Evolutionary conservation across 2,329 filamentous ascomycete genomes (phyloP).

Genomic region (Dactylonectria macrodidyma): DNA sequence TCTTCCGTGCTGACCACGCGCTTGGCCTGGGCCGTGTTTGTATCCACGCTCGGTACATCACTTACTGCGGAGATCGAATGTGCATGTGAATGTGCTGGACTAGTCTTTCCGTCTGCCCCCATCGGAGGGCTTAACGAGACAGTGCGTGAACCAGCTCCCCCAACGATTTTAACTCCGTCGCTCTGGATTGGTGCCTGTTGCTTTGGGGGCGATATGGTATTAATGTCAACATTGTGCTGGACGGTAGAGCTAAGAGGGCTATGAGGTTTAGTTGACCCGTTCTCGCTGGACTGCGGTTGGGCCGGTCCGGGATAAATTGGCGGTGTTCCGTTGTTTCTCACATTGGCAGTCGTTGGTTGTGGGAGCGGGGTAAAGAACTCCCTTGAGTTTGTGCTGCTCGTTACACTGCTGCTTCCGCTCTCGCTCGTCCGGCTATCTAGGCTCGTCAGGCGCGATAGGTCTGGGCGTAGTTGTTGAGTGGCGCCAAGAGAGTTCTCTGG

Average conservation of each 20-base stretch:
- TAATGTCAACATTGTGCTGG: slow-evolving; percentile 7
- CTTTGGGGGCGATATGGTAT: slow-evolving; percentile 13
- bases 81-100: slow-evolving; percentile 27
- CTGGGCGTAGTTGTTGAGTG: slow-evolving; percentile 15
- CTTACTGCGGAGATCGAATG: slow-evolving; percentile 32
- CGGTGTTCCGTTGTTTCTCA: slow-evolving; percentile 9
- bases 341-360: neutral
- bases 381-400: slow-evolving; percentile 27
- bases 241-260: neutral
- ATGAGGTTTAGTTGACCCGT: slow-evolving; percentile 4
- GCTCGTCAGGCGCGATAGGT: slow-evolving; percentile 26
- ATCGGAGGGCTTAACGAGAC: slow-evolving; percentile 40
- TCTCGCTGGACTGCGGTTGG: slow-evolving; percentile 2
- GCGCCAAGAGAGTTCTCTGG: slow-evolving; percentile 8
- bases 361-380: slow-evolving; percentile 12
- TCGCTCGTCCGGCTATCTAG: slow-evolving; percentile 33
- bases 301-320: neutral
- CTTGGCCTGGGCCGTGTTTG: slow-evolving; percentile 10
- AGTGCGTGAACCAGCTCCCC: slow-evolving; percentile 27
- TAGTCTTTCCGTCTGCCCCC: slow-evolving; percentile 28
- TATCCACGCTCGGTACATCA: slow-evolving; percentile 14
- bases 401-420: slow-evolving; percentile 15
- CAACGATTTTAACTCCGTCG: slow-evolving; percentile 5
- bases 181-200: slow-evolving; percentile 1
- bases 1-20: neutral